Conservation (phyloP, 805 yeast genomes). For the Saturnispora diversa region DNA sequence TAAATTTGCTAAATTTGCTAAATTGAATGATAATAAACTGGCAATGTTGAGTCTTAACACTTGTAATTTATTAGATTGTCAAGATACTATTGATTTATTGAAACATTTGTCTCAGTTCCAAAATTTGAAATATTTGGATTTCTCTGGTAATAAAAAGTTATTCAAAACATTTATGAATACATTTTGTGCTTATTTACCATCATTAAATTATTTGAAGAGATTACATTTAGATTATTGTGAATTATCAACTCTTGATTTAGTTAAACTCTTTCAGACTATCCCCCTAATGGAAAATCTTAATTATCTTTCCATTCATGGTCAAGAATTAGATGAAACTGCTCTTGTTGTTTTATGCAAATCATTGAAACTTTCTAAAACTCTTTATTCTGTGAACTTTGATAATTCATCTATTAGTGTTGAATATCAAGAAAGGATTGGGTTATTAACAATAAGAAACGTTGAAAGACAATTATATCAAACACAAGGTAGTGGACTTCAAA, state of each 20-base stretch:
- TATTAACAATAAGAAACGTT: slow-evolving; percentile 78
- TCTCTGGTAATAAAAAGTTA: slow-evolving; percentile 59
- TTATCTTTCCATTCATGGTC: slow-evolving; percentile 64
- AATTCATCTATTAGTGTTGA: slow-evolving; percentile 50
- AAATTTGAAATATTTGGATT: slow-evolving; percentile 60
- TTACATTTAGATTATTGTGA: slow-evolving; percentile 67
- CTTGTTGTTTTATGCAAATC: slow-evolving; percentile 62
- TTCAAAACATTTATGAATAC: slow-evolving; percentile 56
- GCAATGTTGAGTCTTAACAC: slow-evolving; percentile 56
- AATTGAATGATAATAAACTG: slow-evolving; percentile 22
- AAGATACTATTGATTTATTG: slow-evolving; percentile 43
- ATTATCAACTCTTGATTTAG: slow-evolving; percentile 46
- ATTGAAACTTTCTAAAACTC: slow-evolving; percentile 54
- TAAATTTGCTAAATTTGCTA: slow-evolving; percentile 23
- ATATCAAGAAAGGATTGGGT: slow-evolving; percentile 64
- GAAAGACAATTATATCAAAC: slow-evolving; percentile 37
- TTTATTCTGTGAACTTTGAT: slow-evolving; percentile 64
- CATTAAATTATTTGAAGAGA: slow-evolving; percentile 54
- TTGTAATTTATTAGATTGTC: slow-evolving; percentile 47
- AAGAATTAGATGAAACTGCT: slow-evolving; percentile 49
- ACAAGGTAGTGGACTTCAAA: slow-evolving; percentile 8
- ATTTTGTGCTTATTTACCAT: slow-evolving; percentile 58
- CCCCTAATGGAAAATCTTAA: slow-evolving; percentile 60
- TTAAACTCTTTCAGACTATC: slow-evolving; percentile 56
- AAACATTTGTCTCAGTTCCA: slow-evolving; percentile 46